These are phyloP conservation scores for Ceratobasidium sp. DNA, from an alignment of 1,284 basidiomycete species.

Conservation along the genomic window DNA sequence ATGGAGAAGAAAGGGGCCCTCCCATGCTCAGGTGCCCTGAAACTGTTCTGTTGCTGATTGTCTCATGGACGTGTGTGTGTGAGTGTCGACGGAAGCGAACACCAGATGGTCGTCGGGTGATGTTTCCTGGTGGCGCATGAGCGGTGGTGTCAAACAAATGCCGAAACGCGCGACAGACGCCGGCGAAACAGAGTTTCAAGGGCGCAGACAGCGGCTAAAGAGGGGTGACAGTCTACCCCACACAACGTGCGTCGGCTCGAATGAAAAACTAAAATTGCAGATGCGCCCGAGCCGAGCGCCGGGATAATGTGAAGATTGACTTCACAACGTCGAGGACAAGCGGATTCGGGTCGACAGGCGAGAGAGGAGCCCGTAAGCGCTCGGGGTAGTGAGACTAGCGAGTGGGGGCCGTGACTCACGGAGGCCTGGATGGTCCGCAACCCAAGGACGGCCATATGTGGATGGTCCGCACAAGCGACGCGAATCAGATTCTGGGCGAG, in stretches of 20 bases:
- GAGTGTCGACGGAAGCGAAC: neutral
- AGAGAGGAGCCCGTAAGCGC: constrained; percentile 26
- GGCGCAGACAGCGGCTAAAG: neutral
- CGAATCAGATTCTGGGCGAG: neutral
- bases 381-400: constrained; percentile 9
- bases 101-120: neutral
- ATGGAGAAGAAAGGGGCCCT: constrained; percentile 14
- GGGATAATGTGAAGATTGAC: neutral
- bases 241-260: neutral
- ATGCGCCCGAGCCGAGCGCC: neutral
- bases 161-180: constrained; percentile 1
- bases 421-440: constrained; percentile 4
- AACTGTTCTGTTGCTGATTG: neutral
- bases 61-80: neutral
- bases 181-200: neutral
- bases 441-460: constrained; percentile 3
- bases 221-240: constrained; percentile 14
- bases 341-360: neutral
- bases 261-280: neutral
- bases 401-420: neutral
- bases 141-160: neutral
- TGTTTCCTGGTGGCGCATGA: neutral
- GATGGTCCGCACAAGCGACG: constrained; percentile 35
- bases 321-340: neutral
- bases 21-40: constrained; percentile 21